These are phyloP conservation scores for Hyaloscypha hepaticicola DNA, from an alignment of 495 filamentous ascomycete species.

Conservation along the genomic window DNA sequence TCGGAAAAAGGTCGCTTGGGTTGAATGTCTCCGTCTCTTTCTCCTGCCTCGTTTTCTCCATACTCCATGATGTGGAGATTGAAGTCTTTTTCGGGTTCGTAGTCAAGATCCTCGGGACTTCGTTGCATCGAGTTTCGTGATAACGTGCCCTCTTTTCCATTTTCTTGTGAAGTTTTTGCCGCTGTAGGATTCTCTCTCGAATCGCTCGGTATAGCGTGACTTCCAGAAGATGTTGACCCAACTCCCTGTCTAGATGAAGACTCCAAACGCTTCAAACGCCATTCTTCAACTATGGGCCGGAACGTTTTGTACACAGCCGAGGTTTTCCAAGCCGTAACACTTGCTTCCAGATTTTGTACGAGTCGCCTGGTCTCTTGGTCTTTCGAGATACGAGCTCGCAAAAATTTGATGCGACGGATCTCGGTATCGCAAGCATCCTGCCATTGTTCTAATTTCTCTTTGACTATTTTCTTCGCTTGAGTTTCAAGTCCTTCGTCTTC, in stretches of 20 bases:
- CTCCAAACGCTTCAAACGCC: not conserved
- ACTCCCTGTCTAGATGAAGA: not conserved
- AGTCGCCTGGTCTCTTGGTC: not conserved
- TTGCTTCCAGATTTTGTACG: not conserved
- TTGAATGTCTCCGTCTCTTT: not conserved
- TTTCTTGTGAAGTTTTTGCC: too few relatives aligned
- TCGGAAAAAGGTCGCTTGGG: not conserved
- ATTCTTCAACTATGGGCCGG: not conserved
- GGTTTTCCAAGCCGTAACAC: not conserved
- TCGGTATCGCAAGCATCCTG: not conserved
- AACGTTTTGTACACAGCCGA: not conserved
- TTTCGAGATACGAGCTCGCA: not conserved
- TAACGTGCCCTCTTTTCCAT: too few relatives aligned
- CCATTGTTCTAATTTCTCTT: not conserved
- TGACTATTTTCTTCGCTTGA: not conserved
- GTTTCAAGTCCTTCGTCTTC: not conserved
- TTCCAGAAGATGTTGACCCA: not conserved
- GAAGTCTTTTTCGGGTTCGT: constrained; percentile 10
- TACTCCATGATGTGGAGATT: constrained; percentile 8
- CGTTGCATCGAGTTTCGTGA: not conserved
- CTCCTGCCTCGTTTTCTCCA: not conserved
- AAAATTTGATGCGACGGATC: not conserved
- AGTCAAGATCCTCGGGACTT: too few relatives aligned
- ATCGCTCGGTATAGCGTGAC: not conserved
- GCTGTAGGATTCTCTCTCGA: too few relatives aligned